Evolutionary conservation across 352 stramenopile species (phyloP).

Genomic region (Blastocystis sp.): DNA sequence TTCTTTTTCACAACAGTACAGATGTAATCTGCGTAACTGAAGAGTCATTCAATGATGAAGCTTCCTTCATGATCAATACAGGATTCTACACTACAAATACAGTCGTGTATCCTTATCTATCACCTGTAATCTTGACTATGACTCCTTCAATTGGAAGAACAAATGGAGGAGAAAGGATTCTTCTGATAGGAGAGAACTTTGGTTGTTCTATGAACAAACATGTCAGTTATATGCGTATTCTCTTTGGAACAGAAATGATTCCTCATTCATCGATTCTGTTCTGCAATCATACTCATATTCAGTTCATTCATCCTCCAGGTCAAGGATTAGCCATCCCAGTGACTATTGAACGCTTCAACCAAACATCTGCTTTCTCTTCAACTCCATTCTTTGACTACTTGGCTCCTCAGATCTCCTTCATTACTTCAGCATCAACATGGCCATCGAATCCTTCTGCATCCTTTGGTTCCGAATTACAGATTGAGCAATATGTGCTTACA

Average conservation of each 20-base stretch:
- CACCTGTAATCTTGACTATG: neutral
- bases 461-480: neutral
- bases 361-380: neutral
- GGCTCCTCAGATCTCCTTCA: neutral
- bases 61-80: neutral
- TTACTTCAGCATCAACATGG: neutral
- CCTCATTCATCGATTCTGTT: neutral
- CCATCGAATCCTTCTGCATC: neutral
- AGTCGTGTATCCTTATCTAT: neutral
- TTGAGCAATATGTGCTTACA: neutral
- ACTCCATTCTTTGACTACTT: neutral
- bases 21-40: neutral
- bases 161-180: neutral
- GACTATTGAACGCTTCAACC: neutral
- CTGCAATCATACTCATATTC: neutral
- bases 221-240: neutral
- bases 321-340: neutral
- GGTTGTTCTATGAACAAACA: neutral
- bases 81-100: neutral
- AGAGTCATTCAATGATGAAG: neutral
- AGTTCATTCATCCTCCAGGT: neutral
- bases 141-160: neutral
- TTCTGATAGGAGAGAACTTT: neutral
- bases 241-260: neutral
- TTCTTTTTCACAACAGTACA: neutral